Base-by-base conservation (phyloP, 176 grass and related monocot genomes). In the Stipa capillata region DNA sequence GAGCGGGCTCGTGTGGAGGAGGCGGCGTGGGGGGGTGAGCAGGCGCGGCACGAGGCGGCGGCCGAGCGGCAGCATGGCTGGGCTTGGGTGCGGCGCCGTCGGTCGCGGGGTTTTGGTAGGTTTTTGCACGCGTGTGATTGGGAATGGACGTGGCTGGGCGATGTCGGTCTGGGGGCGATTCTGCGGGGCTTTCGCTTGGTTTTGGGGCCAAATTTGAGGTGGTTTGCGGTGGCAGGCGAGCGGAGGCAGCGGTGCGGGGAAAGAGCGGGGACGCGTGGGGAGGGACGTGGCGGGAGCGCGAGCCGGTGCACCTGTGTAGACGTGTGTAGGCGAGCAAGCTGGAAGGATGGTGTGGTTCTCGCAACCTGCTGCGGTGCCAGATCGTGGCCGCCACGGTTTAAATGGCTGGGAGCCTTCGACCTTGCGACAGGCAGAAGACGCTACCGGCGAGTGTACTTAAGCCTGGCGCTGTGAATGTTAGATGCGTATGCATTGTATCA, bases 1-100 rank as follows among this genome's bases (percentile, higher is more conserved):
- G n/a, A 77, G 65, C 11, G 81, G 54, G 54, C 2, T 5, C 75
- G 79, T 11, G 73, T 53, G 29, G 63, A 84, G 57, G 9, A n/a
- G 3, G 0, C 65, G 39, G 13, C 13, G 37, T 34, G 29, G 60
- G 59, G 59, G 62, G 16, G 82, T 49, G 67, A 23, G 60, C 39
- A 44, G 29, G 40, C 77, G 49, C 0, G 35, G 48, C 1, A 31
- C 18, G 90, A 81, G 74, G 48, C 72, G 70, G 77, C 81, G 84
- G 49, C 65, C 73, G 81, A 82, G 72, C 63, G 79, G 85, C 82
- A 62, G 31, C 84, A 83, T 81, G 73, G 81, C 8, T 59, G 82
- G 87, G 93, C 5, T 90, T 88, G 4, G 93, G 90, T 20, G 81
- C 32, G 62, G 9, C 0, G 15, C 31, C 4, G 16, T 1, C 32